Conservation (phyloP, 2,329 filamentous ascomycete species). For the Aspergillus fumigatiaffinis region DNA sequence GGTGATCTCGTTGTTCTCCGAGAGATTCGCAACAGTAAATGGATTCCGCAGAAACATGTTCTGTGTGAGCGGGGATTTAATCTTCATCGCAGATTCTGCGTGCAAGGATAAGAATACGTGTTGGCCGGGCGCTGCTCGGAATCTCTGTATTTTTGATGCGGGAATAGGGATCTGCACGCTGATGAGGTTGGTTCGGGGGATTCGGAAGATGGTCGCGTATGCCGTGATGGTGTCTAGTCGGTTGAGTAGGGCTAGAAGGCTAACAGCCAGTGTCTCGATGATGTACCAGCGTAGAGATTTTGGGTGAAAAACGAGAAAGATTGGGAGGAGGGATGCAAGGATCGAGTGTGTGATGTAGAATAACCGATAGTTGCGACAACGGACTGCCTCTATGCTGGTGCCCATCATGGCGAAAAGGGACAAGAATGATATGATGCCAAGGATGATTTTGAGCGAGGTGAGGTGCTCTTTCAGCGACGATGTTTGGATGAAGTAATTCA, state of each 20-base stretch:
- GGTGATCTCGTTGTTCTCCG: slow-evolving; percentile 38
- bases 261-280: not conserved
- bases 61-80: not conserved
- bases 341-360: not conserved
- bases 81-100: slow-evolving; percentile 9
- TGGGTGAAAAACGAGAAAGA: not conserved
- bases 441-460: slow-evolving; percentile 13
- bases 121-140: slow-evolving; percentile 44
- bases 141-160: slow-evolving; percentile 2
- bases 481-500: slow-evolving; percentile 50
- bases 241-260: not conserved
- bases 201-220: not conserved
- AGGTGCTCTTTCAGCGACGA: slow-evolving; percentile 46
- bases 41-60: not conserved
- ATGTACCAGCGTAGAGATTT: not conserved
- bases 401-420: not conserved
- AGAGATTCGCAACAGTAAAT: slow-evolving; percentile 17
- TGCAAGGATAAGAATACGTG: slow-evolving; percentile 51
- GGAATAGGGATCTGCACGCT: not conserved
- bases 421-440: not conserved
- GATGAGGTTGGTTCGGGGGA: slow-evolving; percentile 4
- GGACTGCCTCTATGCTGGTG: not conserved
- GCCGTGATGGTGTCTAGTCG: not conserved
- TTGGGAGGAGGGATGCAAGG: not conserved
- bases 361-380: not conserved